Evolutionary conservation across 2,329 filamentous ascomycete species (phyloP), one percentile per base, ranked within the genome.

Genomic region (Paraconiothyrium brasiliense): DNA sequence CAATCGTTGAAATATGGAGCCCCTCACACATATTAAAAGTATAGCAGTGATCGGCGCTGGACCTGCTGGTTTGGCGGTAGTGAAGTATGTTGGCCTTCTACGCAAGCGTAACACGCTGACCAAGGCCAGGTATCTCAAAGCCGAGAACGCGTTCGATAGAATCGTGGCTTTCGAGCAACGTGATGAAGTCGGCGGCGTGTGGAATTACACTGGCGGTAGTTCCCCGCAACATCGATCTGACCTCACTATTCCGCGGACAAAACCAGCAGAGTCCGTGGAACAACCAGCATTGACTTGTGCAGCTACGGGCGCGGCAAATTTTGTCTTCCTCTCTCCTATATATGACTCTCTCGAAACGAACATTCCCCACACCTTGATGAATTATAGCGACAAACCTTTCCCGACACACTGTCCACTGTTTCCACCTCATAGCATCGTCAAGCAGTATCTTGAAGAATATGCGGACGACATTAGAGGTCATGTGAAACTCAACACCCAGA

Each of bases 351-450:
- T 57, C 3, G 54, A 57, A 37, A 57, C 54, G 10, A 57, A 57
- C 32, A 57, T 57, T 13, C 54, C 54, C 10, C 54, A 57, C 43
- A 57, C 54, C 11, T 48, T 57, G 41, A 57, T 57, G 54, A 37
- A 39, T 22, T 57, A 35, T 22, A 35, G 27, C 27, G 54, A 57
- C 27, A 48, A 57, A 9, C n/a, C 22, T 11, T 57, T 57, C 10
- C 54, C 54, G 9, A 7, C 30, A 9, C 30, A 48, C 27, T 35
- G 41, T 22, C 41, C 54, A 16, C 47, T 57, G 14, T 57, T 57
- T 47, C 54, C 54, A 10, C 30, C 54, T 5, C 48, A 48, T 27
- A 11, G 16, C 11, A 27, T 37, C 10, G 54, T 57, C 16, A 47
- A 47, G 54, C 41, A 48, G 30, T 57, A 57, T 48, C 32, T 57